Base-by-base conservation (phyloP, 345 rosid species). In the Aurinia saxatilis region DNA sequence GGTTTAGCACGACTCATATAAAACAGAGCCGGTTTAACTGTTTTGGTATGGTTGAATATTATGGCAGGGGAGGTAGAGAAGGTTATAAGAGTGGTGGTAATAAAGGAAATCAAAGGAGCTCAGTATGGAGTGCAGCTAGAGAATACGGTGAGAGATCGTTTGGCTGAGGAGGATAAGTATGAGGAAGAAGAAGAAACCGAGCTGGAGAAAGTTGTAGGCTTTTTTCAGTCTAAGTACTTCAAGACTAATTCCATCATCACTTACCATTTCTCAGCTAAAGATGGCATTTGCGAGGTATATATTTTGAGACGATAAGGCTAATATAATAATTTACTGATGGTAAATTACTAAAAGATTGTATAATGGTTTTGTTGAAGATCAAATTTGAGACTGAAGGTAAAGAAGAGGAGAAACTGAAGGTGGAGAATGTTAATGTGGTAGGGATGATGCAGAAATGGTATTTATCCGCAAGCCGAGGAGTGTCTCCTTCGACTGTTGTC, bases 41-140 rank as follows among this genome's bases (percentile, higher is more conserved):
- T 2, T 33, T 5, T 6, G 6, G 36, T 9, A 14, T 9, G 36
- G 39, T 50, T 48, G 2, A 15, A 47, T 34, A 14, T 5, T 9
- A 1, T 70, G 40, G 64, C 81, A 84, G 96, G 76, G 34, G 89
- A 93, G 3, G 77, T 78, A 63, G 95, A 85, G 69, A 83, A 89
- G 45, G 60, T 85, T 10, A 10, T 92, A 33, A 83, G 96, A 60
- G 82, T 92, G 12, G 96, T 92, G 66, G 84, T 83, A 65, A 92
- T 92, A 6, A 92, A 92, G 71, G 98, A 92, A 73, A 86, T 92
- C 29, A 92, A 92, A 41, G 98, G 98, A 17, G 77, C 98, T 14
- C 98, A 92, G 51, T 92, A 92, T 30, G 98, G 96, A 18, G 95
- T 84, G 16, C 95, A 86, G 57, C 74, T 92, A 23, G 98, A 92